Percentiles rank a stretch among this genome's conserved stretches.
phyloP scores from a whole-genome alignment of 1,284 basidiomycete species.

The Microbotryum lychnidis-dioicae region DNA sequence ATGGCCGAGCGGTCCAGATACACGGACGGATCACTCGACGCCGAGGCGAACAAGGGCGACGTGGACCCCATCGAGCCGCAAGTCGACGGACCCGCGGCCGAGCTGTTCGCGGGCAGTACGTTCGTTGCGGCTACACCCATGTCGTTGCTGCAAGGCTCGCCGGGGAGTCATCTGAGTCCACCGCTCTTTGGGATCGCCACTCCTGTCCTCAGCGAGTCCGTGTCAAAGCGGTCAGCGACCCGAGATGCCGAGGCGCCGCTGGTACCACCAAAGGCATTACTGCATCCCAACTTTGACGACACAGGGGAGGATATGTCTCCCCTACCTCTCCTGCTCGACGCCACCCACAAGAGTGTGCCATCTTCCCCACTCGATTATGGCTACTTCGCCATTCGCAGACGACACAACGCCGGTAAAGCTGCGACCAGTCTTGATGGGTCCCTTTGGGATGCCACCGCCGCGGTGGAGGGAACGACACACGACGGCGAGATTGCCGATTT shows the following conservation, averaged over 20 bases:
- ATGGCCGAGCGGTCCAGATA: background rate
- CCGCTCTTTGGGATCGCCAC: background rate
- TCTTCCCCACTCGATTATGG: conserved; percentile 1
- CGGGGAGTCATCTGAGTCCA: conserved; percentile 1
- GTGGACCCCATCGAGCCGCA: background rate
- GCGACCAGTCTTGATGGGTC: too few species aligned
- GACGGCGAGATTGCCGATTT: too few species aligned
- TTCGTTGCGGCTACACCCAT: conserved; percentile 7
- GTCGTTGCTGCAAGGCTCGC: conserved; percentile 3
- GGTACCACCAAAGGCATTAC: conserved; percentile 1
- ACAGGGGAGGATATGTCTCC: background rate
- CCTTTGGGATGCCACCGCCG: too few species aligned
- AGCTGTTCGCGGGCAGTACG: too few species aligned
- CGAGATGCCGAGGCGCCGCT: background rate
- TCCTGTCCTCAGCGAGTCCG: background rate
- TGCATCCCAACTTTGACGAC: background rate
- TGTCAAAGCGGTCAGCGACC: background rate
- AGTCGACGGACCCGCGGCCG: background rate
- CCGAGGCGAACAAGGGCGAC: background rate
- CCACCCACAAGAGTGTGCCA: background rate
- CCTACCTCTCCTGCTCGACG: background rate
- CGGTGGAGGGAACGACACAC: too few species aligned
- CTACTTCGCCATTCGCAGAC: conserved; percentile 5
- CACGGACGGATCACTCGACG: background rate
- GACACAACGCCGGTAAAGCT: background rate